Percentiles rank a stretch among this genome's conserved stretches.
Conservation (phyloP, 495 filamentous ascomycete species). For the Aspergillus leporis region DNA sequence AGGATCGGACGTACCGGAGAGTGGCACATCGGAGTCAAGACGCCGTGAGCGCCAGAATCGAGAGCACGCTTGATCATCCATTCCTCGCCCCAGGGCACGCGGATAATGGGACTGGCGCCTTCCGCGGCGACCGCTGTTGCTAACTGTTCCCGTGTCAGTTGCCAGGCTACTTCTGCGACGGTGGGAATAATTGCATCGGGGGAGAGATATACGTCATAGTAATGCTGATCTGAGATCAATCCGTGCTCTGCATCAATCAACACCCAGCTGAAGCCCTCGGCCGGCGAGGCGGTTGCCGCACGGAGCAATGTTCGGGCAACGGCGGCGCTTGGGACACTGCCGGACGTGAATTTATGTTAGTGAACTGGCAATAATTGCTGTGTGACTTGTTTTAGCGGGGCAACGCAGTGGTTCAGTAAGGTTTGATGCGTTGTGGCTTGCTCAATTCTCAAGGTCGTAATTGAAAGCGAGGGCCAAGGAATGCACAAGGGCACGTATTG, state of each 20-base stretch:
- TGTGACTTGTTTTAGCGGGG: background rate
- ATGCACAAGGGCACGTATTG: background rate
- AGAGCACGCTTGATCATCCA: slow-evolving; percentile 78
- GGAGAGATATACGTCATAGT: slow-evolving; percentile 32
- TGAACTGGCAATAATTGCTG: background rate
- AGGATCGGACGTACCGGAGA: slow-evolving; percentile 26
- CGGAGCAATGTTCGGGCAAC: slow-evolving; percentile 35
- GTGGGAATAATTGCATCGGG: background rate
- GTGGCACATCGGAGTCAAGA: slow-evolving; percentile 47
- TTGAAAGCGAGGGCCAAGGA: background rate
- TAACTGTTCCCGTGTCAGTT: slow-evolving; percentile 23
- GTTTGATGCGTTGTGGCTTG: too few species aligned
- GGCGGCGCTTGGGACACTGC: slow-evolving; percentile 33
- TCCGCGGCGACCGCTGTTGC: slow-evolving; percentile 58
- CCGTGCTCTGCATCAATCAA: slow-evolving; percentile 81
- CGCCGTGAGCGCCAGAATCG: slow-evolving; percentile 68
- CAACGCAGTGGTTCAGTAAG: too few species aligned
- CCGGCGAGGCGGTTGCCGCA: slow-evolving; percentile 24
- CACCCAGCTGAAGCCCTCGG: slow-evolving; percentile 57
- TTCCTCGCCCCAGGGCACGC: slow-evolving; percentile 63
- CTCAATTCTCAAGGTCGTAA: background rate
- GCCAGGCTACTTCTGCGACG: background rate
- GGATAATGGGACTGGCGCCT: slow-evolving; percentile 66
- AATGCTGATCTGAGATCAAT: slow-evolving; percentile 48
- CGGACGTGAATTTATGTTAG: background rate